Evolutionary conservation across 1,139 yeast genomes (phyloP), one percentile per base, ranked within the genome.

Genomic region (Blastobotrys apis): DNA sequence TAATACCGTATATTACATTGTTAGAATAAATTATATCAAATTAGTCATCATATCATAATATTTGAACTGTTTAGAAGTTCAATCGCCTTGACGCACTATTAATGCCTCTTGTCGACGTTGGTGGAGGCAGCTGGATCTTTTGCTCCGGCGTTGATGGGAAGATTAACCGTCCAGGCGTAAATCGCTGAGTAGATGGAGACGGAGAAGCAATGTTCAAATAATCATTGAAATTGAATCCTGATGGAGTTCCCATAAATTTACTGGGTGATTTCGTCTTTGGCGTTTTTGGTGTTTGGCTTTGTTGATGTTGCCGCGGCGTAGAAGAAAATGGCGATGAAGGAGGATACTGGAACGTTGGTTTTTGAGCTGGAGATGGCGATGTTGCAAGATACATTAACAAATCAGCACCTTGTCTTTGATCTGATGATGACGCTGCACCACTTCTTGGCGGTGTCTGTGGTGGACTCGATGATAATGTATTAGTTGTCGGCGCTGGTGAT

Each of bases 211-310:
- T 77, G 59, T 83, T 82, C 37, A 86, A 84, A 60, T 84, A 85
- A 59, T 85, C 95, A 57, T 79, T 81, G 80, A 85, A 78, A 60
- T 85, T 84, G 66, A 85, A 84, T 6, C 86, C 87, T 3, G 86
- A 65, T 8, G 67, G 69, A 2, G 68, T 66, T 25, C 57, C 59
- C 8, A 67, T 66, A 29, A 57, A 53, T 20, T 47, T 25, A 39
- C 48, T 42, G 25, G 52, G 43, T 34, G 46, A 32, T 33, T 44
- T 39, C 15, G 42, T 38, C 17, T 41, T 35, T 32, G 47, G 47
- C 31, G 41, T 40, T 45, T 22, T 41, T 35, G 44, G 43, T 20
- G 35, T 39, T 35, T n/a, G 39, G 43, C n/a, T 5, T n/a, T 20
- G 41, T 15, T 5, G 40, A 29, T 37, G 40, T 16, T 12, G 12